A percentile compares a stretch with the other conserved stretches of the same genome.
Evolutionary conservation across 176 grass and related monocot genomes (phyloP).

Genomic region (Oryza glaberrima): DNA sequence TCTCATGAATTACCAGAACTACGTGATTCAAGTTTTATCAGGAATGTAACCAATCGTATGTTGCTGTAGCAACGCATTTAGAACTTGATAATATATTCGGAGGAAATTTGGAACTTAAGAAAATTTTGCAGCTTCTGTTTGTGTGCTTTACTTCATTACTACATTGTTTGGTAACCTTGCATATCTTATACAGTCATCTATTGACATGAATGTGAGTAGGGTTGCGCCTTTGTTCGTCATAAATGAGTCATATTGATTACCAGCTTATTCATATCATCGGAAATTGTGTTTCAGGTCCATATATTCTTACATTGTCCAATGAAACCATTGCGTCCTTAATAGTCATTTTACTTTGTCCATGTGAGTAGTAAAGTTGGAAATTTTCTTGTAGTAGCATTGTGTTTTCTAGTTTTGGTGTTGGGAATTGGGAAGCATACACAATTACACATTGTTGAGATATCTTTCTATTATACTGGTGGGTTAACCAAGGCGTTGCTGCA

Average conservation of each 20-base stretch:
- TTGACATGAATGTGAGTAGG: constrained; percentile 24
- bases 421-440: not conserved
- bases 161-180: not conserved
- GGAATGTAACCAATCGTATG: not conserved
- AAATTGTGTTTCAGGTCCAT: constrained; percentile 3
- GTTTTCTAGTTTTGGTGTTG: not conserved
- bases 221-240: not conserved
- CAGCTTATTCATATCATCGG: constrained; percentile 12
- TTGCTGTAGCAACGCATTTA: not conserved
- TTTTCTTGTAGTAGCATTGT: constrained; percentile 14
- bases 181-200: constrained; percentile 16
- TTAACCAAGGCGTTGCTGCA: too few relatives aligned
- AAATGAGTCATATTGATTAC: constrained; percentile 21
- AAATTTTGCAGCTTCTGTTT: not conserved
- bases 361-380: not conserved
- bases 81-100: not conserved
- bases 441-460: not conserved
- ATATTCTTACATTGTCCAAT: constrained; percentile 5
- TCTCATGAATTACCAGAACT: not conserved
- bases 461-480: not conserved
- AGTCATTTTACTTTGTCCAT: not conserved
- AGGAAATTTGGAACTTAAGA: not conserved
- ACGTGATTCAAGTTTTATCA: not conserved
- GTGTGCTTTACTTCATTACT: constrained; percentile 4
- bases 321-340: not conserved